Conservation (phyloP, 805 yeast species). For the Kregervanrija fluxuum region DNA sequence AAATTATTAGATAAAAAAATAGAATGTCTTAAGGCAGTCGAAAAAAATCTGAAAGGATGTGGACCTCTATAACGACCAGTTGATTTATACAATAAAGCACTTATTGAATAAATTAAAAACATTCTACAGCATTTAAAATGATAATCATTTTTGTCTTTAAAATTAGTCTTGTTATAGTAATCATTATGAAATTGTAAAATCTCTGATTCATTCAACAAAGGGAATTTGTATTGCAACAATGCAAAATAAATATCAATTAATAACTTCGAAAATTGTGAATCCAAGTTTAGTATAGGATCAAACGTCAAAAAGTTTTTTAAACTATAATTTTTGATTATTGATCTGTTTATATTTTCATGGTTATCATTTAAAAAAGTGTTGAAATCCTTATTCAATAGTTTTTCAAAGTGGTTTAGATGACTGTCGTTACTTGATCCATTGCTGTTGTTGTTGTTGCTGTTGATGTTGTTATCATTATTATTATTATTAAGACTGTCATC, state of each 20-base stretch:
- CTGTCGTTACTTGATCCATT: neutral
- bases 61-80: slow-evolving; percentile 52
- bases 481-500: slow-evolving; percentile 1
- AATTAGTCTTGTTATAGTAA: slow-evolving; percentile 30
- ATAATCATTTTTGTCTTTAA: slow-evolving; percentile 30
- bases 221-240: slow-evolving; percentile 49
- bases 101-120: slow-evolving; percentile 47
- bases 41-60: slow-evolving; percentile 47
- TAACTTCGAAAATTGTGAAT: slow-evolving; percentile 40
- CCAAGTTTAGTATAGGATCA: slow-evolving; percentile 48
- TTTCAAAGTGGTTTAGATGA: slow-evolving; percentile 12
- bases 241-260: slow-evolving; percentile 50
- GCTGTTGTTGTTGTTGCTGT: neutral
- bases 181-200: slow-evolving; percentile 43
- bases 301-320: slow-evolving; percentile 36
- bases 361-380: slow-evolving; percentile 15
- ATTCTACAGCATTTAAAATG: slow-evolving; percentile 49
- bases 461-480: neutral
- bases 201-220: slow-evolving; percentile 45
- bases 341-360: slow-evolving; percentile 9
- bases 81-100: slow-evolving; percentile 45
- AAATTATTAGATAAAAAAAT: slow-evolving; percentile 35
- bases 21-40: slow-evolving; percentile 52
- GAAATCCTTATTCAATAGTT: slow-evolving; percentile 14
- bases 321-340: slow-evolving; percentile 37